These are phyloP conservation scores for Halophytophthora batemanensis DNA, from an alignment of 352 stramenopile genomes.

Conservation along the genomic window DNA sequence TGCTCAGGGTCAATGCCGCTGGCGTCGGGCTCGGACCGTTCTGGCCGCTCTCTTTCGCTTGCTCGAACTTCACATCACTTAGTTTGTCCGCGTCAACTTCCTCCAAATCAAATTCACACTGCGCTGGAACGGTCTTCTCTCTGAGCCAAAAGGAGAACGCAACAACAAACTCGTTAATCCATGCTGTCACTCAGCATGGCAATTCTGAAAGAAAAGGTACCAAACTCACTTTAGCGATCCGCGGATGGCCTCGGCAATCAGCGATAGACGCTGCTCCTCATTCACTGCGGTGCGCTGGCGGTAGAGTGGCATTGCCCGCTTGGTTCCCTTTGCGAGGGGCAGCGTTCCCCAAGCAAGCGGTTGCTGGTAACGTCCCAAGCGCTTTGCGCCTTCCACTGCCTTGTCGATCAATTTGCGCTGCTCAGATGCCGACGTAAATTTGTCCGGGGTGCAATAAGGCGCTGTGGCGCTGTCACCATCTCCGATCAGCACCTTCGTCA, in stretches of 20 bases:
- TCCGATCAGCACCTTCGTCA: conserved; percentile 57
- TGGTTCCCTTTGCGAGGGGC: conserved; percentile 36
- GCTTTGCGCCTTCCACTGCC: conserved; percentile 33
- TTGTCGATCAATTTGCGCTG: conserved; percentile 60
- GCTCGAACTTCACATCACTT: conserved; percentile 38
- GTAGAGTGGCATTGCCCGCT: conserved; percentile 56
- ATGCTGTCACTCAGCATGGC: neutral
- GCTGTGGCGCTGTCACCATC: conserved; percentile 49
- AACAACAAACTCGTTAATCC: neutral
- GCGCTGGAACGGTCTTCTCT: conserved; percentile 45
- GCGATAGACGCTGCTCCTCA: conserved; percentile 53
- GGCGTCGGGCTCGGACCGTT: neutral
- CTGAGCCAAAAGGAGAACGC: conserved; percentile 11
- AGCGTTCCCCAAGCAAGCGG: conserved; percentile 62
- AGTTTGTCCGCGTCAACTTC: conserved; percentile 40
- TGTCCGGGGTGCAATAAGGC: conserved; percentile 64
- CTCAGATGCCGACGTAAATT: conserved; percentile 39
- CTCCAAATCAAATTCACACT: conserved; percentile 62
- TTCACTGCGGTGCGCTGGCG: conserved; percentile 53
- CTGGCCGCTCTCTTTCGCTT: neutral
- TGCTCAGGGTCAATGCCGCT: conserved; percentile 13
- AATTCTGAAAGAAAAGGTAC: neutral
- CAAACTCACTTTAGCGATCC: conserved; percentile 46
- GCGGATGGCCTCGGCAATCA: conserved; percentile 51
- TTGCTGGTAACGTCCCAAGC: conserved; percentile 54